Conservation (phyloP, 2,329 filamentous ascomycete genomes). For the Coniella lustricola region DNA sequence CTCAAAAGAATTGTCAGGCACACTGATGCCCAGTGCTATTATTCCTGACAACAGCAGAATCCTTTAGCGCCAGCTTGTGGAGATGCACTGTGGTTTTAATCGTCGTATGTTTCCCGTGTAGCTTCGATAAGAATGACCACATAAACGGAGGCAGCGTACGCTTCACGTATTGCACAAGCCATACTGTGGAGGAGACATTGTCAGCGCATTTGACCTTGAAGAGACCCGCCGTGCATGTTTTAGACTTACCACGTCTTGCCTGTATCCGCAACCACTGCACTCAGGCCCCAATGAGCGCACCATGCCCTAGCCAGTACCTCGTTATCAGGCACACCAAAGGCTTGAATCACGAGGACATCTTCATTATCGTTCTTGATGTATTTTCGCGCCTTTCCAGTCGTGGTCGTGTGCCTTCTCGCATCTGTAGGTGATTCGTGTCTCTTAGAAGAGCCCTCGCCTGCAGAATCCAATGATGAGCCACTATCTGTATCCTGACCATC, state of each 20-base stretch:
- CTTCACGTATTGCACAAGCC: conserved; percentile 67
- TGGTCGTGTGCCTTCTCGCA: conserved; percentile 4
- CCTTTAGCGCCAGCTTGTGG: neutral
- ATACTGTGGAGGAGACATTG: conserved; percentile 39
- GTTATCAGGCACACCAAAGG: conserved; percentile 66
- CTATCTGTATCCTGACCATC: neutral
- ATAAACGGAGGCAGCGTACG: conserved; percentile 65
- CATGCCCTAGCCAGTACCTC: conserved; percentile 70
- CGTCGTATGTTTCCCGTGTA: conserved; percentile 37
- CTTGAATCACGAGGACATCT: conserved; percentile 64
- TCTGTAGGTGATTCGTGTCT: neutral
- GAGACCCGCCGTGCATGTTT: neutral
- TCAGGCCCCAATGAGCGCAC: conserved; percentile 70
- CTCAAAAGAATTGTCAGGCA: neutral
- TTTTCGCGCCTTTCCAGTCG: conserved; percentile 5
- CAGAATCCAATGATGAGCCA: conserved; percentile 9
- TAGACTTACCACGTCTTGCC: conserved; percentile 56
- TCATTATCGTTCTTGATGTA: conserved; percentile 47
- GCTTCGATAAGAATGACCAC: conserved; percentile 61
- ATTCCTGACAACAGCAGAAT: neutral
- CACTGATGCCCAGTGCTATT: neutral
- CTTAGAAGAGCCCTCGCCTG: conserved; percentile 14
- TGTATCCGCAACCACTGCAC: conserved; percentile 63
- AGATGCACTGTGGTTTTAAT: conserved; percentile 6
- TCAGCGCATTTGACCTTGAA: neutral